A percentile compares a stretch with the other conserved stretches of the same genome.
Evolutionary conservation across 179 eudicot genomes (phyloP).

Genomic region (Corrigiola litoralis): DNA sequence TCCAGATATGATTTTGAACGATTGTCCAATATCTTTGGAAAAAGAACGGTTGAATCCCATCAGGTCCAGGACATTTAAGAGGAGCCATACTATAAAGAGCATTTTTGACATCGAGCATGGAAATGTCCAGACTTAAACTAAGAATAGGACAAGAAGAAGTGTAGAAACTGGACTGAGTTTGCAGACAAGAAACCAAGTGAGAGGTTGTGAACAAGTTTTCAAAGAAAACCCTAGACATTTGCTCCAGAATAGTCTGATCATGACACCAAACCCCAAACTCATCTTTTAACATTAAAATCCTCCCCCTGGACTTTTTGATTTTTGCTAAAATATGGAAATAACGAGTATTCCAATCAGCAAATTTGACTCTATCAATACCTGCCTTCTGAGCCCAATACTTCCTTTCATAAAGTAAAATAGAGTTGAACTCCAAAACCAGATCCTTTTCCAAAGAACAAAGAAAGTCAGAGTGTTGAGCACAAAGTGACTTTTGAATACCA

Average conservation of each 20-base stretch:
- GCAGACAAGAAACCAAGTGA: too few relatives aligned
- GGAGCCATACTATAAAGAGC: not conserved
- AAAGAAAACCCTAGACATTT: too few relatives aligned
- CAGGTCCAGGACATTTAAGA: too few relatives aligned
- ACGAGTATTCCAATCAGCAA: not conserved
- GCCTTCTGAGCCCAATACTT: not conserved
- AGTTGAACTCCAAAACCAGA: not conserved
- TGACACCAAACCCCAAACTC: too few relatives aligned
- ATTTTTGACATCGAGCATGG: not conserved
- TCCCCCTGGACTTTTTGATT: too few relatives aligned
- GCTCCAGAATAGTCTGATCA: too few relatives aligned
- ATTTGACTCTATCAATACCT: not conserved
- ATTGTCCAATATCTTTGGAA: not conserved
- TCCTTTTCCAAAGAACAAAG: not conserved
- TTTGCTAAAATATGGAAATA: not conserved
- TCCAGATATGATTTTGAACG: not conserved
- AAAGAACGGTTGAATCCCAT: not conserved
- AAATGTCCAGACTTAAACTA: not conserved
- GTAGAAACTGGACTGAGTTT: not conserved
- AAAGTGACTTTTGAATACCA: not conserved
- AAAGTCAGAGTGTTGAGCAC: not conserved
- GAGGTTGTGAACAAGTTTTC: not conserved
- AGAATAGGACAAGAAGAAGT: not conserved
- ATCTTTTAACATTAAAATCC: not conserved
- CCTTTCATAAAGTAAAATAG: not conserved